Percentiles rank a stretch among this genome's conserved stretches.
Evolutionary conservation across 2,329 filamentous ascomycete species (phyloP).

Genomic region (Colletotrichum truncatum): DNA sequence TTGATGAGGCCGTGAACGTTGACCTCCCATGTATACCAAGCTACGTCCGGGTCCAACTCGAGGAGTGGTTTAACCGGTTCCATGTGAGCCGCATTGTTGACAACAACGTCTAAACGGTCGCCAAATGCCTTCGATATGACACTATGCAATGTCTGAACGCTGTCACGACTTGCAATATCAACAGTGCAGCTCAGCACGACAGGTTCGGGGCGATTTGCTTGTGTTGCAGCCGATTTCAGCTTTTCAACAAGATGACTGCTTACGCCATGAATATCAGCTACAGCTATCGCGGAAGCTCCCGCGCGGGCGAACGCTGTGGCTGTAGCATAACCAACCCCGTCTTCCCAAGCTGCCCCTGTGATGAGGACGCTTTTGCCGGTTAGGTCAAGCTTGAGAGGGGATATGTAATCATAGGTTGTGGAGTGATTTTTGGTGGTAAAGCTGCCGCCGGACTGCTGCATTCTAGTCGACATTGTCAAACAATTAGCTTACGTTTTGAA

Average conservation of each 20-base stretch:
- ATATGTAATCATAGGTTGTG: conserved; percentile 25
- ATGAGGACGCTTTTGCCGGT: conserved; percentile 32
- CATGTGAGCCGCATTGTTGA: conserved; percentile 31
- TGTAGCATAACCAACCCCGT: conserved; percentile 32
- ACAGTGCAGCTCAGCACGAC: conserved; percentile 22
- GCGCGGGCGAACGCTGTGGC: conserved; percentile 33
- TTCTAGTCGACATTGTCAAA: no score
- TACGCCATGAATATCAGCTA: conserved; percentile 32
- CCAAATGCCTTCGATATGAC: conserved; percentile 18
- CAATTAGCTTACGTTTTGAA: no score
- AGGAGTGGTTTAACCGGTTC: conserved; percentile 28
- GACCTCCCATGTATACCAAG: conserved; percentile 35
- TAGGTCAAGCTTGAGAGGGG: conserved; percentile 19
- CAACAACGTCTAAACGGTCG: conserved; percentile 17
- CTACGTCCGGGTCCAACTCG: conserved; percentile 31
- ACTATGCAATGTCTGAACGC: conserved; percentile 23
- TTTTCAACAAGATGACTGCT: conserved; percentile 29
- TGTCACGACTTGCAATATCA: conserved; percentile 30
- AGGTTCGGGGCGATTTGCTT: conserved; percentile 31
- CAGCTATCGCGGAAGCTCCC: conserved; percentile 34
- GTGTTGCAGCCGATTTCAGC: conserved; percentile 29
- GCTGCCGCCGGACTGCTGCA: neutral
- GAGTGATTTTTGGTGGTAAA: neutral
- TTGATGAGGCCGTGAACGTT: conserved; percentile 33
- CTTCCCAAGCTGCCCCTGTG: conserved; percentile 33